Percentiles rank a stretch among this genome's conserved stretches.
These are phyloP conservation scores for Triangularia setosa DNA, from an alignment of 2,329 filamentous ascomycete species.

Conservation along the genomic window DNA sequence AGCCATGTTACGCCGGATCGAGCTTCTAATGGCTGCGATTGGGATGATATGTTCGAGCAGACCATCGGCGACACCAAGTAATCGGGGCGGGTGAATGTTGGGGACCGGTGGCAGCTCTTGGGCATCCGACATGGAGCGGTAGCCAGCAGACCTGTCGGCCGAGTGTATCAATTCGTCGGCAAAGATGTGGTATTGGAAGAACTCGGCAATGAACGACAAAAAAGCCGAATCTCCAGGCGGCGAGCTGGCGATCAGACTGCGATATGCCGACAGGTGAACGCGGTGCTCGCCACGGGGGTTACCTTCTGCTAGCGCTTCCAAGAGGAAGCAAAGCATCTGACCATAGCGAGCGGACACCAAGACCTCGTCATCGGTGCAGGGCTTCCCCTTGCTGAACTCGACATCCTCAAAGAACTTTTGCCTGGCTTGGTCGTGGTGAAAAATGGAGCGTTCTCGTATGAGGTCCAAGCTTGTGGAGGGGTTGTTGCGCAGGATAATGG, in stretches of 20 bases:
- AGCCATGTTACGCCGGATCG: constrained; percentile 64
- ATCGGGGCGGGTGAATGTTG: constrained; percentile 46
- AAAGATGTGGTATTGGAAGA: constrained; percentile 79
- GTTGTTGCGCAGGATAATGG: constrained; percentile 48
- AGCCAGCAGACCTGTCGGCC: constrained; percentile 32
- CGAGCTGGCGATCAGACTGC: constrained; percentile 61
- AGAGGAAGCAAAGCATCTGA: constrained; percentile 59
- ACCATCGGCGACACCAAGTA: constrained; percentile 79
- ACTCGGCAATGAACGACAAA: constrained; percentile 61
- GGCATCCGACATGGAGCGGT: constrained; percentile 36
- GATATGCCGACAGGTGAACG: constrained; percentile 73
- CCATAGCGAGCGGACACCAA: constrained; percentile 55
- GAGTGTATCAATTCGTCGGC: constrained; percentile 59
- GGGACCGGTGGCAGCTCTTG: constrained; percentile 42
- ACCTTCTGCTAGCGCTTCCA: constrained; percentile 56
- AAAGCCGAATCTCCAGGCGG: constrained; percentile 65
- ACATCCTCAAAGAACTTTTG: constrained; percentile 45
- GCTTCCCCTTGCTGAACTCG: constrained; percentile 45
- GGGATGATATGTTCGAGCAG: constrained; percentile 74
- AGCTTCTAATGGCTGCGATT: constrained; percentile 73
- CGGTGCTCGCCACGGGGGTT: constrained; percentile 65
- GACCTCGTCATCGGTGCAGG: constrained; percentile 36
- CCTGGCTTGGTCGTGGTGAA: constrained; percentile 54
- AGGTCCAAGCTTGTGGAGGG: constrained; percentile 44
- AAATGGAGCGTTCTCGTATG: constrained; percentile 49